Evolutionary conservation across 2,329 filamentous ascomycete species (phyloP).

Genomic region (Saccharata proteae): DNA sequence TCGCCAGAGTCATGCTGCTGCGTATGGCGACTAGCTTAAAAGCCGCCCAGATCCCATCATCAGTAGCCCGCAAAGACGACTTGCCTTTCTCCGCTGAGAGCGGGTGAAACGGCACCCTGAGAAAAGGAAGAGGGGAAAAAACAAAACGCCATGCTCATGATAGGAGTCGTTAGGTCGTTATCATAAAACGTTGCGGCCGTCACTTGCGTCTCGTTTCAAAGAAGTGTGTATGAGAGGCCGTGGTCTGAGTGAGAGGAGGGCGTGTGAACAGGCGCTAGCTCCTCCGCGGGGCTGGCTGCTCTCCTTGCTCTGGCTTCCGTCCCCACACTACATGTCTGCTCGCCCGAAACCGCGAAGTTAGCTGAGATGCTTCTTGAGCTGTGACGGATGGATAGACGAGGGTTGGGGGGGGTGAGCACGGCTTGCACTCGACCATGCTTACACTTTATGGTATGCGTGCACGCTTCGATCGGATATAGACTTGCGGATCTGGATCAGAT

Average conservation of each 20-base stretch:
- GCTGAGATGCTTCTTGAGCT: conserved; percentile 2
- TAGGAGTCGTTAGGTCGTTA: conserved; percentile 1
- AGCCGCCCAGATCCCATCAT: no score
- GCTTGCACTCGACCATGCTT: conserved; percentile 15
- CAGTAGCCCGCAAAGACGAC: no score
- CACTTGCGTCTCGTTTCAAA: no score
- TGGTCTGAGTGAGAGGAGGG: no score
- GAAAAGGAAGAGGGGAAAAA: no score
- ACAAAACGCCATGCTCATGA: conserved; percentile 2
- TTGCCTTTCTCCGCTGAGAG: no score
- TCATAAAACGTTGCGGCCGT: no score
- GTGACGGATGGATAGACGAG: conserved; percentile 1
- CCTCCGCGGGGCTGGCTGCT: neutral
- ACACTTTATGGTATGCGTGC: conserved; percentile 32
- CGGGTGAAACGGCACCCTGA: no score
- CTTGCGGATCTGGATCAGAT: conserved; percentile 30
- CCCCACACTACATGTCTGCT: conserved; percentile 11
- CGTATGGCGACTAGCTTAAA: no score
- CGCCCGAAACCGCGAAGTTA: conserved; percentile 8
- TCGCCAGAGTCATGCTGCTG: no score
- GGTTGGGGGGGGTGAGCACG: no score
- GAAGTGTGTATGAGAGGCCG: no score
- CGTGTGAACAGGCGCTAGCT: neutral
- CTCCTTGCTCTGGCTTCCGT: conserved; percentile 8
- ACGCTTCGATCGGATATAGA: conserved; percentile 26